Conservation (phyloP, 352 stramenopile species). For the Phytophthora aleatoria region DNA sequence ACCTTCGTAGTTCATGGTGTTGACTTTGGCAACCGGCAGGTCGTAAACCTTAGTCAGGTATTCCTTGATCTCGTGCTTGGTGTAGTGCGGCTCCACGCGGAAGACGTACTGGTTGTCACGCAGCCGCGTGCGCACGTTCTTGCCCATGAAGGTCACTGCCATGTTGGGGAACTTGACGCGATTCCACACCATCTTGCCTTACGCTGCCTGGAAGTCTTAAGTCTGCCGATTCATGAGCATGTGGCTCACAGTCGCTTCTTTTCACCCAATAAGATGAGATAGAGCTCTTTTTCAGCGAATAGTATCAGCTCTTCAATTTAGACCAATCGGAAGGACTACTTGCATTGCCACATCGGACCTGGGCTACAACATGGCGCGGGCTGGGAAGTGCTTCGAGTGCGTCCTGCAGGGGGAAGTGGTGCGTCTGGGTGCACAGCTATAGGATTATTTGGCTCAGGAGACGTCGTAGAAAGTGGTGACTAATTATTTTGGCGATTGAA, state of each 20-base stretch:
- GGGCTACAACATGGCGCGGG: constrained; percentile 51
- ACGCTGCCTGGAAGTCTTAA: constrained; percentile 14
- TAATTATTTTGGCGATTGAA: not conserved
- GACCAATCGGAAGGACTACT: constrained; percentile 22
- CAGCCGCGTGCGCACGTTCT: constrained; percentile 77
- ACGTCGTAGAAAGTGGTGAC: not conserved
- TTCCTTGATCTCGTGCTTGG: constrained; percentile 97
- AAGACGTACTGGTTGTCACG: constrained; percentile 91
- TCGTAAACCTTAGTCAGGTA: constrained; percentile 97
- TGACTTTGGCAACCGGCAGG: constrained; percentile 94
- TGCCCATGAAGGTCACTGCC: constrained; percentile 86
- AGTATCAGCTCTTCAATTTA: constrained; percentile 13
- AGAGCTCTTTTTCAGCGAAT: constrained; percentile 21
- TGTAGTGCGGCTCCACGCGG: constrained; percentile 95
- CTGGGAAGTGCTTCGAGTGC: constrained; percentile 83
- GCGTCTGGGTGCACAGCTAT: constrained; percentile 14
- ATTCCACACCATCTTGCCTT: constrained; percentile 80
- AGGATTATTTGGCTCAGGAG: not conserved
- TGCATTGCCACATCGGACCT: not conserved
- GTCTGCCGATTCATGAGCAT: constrained; percentile 8
- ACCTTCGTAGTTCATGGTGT: constrained; percentile 96
- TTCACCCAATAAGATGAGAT: constrained; percentile 9
- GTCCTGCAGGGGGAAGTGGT: constrained; percentile 85
- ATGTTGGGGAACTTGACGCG: constrained; percentile 89
- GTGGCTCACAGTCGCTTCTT: constrained; percentile 26